These are phyloP conservation scores for Hyaloscypha variabilis DNA, from an alignment of 495 filamentous ascomycete genomes.

Conservation along the genomic window DNA sequence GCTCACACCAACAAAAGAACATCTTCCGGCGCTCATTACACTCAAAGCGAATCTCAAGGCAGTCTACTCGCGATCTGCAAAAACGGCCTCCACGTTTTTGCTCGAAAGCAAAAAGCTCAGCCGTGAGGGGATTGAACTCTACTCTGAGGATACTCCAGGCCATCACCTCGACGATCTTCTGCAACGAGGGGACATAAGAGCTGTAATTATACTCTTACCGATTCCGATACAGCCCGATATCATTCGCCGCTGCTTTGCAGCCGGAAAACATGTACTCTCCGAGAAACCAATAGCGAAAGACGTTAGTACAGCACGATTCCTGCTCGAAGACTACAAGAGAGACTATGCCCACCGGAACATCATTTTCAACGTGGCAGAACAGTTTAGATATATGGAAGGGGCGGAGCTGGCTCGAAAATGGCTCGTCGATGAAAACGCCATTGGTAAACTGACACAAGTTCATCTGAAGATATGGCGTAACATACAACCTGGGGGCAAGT, in stretches of 20 bases:
- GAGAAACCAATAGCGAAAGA: conserved; percentile 80
- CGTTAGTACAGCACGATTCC: conserved; percentile 56
- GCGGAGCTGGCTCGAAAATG: too few relatives aligned
- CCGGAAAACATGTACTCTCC: conserved; percentile 74
- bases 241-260: conserved; percentile 58
- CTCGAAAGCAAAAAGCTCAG: too few relatives aligned
- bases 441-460: too few relatives aligned
- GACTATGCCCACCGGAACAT: too few relatives aligned
- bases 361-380: conserved; percentile 45
- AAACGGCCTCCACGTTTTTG: background rate
- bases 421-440: background rate
- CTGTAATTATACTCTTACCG: background rate
- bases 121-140: too few relatives aligned
- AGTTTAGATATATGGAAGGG: too few relatives aligned
- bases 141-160: too few relatives aligned
- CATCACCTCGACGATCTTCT: background rate
- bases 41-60: background rate
- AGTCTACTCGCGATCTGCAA: background rate
- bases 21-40: background rate
- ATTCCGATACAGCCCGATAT: conserved; percentile 49
- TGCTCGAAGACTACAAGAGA: conserved; percentile 62
- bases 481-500: too few relatives aligned
- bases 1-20: too few relatives aligned
- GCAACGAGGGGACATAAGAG: background rate
- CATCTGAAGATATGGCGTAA: conserved; percentile 63